Base-by-base conservation (phyloP, 768 basidiomycete genomes). In the Tylopilus plumbeoviolaceoides region DNA sequence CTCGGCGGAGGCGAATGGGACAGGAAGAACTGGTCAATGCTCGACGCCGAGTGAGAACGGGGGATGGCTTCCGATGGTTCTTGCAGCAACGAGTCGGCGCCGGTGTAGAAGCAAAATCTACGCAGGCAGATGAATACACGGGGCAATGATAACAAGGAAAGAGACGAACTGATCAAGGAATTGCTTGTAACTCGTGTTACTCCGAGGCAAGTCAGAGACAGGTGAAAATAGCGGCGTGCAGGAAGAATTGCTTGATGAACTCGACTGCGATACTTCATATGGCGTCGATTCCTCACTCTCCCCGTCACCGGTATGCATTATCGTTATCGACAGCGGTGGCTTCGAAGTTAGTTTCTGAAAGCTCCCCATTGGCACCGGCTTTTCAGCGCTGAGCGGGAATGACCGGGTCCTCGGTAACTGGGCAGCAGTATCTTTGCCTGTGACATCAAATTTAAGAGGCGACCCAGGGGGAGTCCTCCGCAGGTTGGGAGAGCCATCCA, bases 101-200 rank as follows among this genome's bases (percentile, higher is more conserved):
- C 89, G 3, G 89, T 90, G 69, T 80, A 91, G 70, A 90, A 91
- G 72, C 89, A 91, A 68, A 86, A 90, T 60, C 89, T 91, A 49
- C 12, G 39, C 57, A 20, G 6, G 39, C 17, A 48, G 7, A 8
- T 70, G 40, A 63, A 20, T 27, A 40, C 11, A 3, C 14, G 9
- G 20, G 6, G 38, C 14, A 4, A 35, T 7, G 5, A 7, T 27
- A n/a, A 39, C n/a, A 25, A n/a, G 3, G 1, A 40, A 44, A 30
- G 14, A 28, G 15, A 75, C 82, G 43, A 59, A 87, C 87, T 75
- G 82, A 68, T 81, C 80, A 53, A 90, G 64, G 54, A 90, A 82
- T 53, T 80, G 76, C 54, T 73, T 75, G 63, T 89, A 88, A 56
- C 75, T 74, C 55, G 77, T 75, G 21, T 75, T 62, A 35, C 45